Evolutionary conservation across 371 early-diverging fungal species (phyloP).

Genomic region (Saksenaea oblongispora): DNA sequence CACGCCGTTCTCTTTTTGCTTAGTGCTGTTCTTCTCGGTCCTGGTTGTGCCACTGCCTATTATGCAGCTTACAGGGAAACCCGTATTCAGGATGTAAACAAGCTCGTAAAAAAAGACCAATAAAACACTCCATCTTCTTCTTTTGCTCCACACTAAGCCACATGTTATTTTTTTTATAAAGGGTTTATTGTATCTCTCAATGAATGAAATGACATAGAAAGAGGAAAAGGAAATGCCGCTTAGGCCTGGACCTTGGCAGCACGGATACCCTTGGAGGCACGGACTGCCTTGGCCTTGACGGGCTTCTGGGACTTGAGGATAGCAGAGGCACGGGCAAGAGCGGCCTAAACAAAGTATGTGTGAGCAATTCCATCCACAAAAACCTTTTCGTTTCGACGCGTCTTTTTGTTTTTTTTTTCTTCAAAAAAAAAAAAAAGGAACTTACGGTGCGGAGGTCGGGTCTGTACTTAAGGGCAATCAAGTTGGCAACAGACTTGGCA

Average conservation of each 20-base stretch:
- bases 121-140: not conserved
- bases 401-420: not conserved
- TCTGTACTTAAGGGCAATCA: slow-evolving; percentile 73
- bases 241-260: slow-evolving; percentile 13
- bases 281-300: slow-evolving; percentile 56
- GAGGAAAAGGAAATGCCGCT: not conserved
- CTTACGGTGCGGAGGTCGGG: slow-evolving; percentile 78
- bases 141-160: not conserved
- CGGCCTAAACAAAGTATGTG: slow-evolving; percentile 51
- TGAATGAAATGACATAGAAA: not conserved
- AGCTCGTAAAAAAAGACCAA: not conserved
- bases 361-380: too few relatives aligned
- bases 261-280: slow-evolving; percentile 56
- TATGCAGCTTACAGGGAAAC: not conserved
- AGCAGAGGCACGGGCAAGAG: slow-evolving; percentile 81
- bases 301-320: slow-evolving; percentile 68
- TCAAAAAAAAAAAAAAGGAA: not conserved
- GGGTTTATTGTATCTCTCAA: not conserved
- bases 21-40: not conserved
- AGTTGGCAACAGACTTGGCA: slow-evolving; percentile 71
- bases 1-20: not conserved
- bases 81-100: not conserved
- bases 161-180: not conserved
- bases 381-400: too few relatives aligned
- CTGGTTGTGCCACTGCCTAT: not conserved